Evolutionary conservation across 2,329 filamentous ascomycete genomes (phyloP).

Genomic region (Aplosporella prunicola): DNA sequence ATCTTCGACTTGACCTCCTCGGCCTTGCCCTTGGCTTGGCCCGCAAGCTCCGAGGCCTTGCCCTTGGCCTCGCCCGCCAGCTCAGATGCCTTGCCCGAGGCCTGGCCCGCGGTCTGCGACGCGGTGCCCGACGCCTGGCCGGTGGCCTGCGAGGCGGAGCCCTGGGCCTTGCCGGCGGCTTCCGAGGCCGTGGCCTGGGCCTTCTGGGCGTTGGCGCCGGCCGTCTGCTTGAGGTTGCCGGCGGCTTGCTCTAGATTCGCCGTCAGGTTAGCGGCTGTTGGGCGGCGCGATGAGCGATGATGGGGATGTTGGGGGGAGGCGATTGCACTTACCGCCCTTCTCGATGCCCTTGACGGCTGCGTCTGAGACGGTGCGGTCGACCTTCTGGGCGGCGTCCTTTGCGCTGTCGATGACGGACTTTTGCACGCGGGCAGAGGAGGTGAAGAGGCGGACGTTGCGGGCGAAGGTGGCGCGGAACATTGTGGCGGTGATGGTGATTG

Average conservation of each 20-base stretch:
- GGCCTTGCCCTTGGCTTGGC: slow-evolving; percentile 39
- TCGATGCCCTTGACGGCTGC: slow-evolving; percentile 53
- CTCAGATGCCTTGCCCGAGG: slow-evolving; percentile 32
- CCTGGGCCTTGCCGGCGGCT: slow-evolving; percentile 35
- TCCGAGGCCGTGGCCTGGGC: slow-evolving; percentile 44
- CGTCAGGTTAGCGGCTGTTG: not conserved
- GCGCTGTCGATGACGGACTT: slow-evolving; percentile 46
- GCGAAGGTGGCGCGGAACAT: slow-evolving; percentile 39
- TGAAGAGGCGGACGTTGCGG: slow-evolving; percentile 43
- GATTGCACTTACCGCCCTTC: slow-evolving; percentile 45
- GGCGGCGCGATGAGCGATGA: not conserved
- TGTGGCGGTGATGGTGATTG: slow-evolving; percentile 16
- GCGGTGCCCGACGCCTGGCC: slow-evolving; percentile 30
- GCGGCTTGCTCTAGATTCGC: slow-evolving; percentile 40
- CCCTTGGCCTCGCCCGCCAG: slow-evolving; percentile 33
- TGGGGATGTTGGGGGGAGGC: slow-evolving; percentile 4
- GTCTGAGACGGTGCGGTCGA: slow-evolving; percentile 47
- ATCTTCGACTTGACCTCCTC: no score
- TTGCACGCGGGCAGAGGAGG: slow-evolving; percentile 40
- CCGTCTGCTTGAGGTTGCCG: slow-evolving; percentile 29
- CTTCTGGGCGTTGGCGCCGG: slow-evolving; percentile 18
- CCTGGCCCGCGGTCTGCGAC: slow-evolving; percentile 22
- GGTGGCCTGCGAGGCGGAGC: slow-evolving; percentile 15
- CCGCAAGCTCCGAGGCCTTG: slow-evolving; percentile 30
- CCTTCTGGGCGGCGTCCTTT: slow-evolving; percentile 50